Conservation (phyloP, 352 stramenopile species). For the Pythium periplocum region DNA sequence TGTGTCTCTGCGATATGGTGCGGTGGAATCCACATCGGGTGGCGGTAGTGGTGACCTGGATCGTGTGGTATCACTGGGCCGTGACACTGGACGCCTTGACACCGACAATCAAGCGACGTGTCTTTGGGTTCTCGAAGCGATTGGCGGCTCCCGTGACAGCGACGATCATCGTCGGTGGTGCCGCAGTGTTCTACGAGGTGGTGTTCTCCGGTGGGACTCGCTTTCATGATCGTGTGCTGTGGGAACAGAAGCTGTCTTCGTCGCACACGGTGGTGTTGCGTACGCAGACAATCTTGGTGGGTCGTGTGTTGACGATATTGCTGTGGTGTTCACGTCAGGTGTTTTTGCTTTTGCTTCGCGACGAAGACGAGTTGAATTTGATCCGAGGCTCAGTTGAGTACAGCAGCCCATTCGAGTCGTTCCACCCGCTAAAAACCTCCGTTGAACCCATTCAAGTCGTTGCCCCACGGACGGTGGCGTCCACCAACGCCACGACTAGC, state of each 20-base stretch:
- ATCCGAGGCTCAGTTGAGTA: constrained; percentile 8
- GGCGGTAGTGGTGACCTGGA: constrained; percentile 5
- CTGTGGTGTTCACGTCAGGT: constrained; percentile 10
- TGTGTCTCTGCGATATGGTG: constrained; percentile 7
- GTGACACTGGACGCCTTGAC: constrained; percentile 11
- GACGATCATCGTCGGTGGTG: not conserved
- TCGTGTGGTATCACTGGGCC: constrained; percentile 5
- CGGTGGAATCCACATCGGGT: constrained; percentile 2
- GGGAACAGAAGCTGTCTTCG: not conserved
- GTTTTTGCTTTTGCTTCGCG: not conserved
- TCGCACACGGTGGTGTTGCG: constrained; percentile 5
- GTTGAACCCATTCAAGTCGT: too few species aligned
- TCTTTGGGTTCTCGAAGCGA: constrained; percentile 1
- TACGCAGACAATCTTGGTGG: constrained; percentile 7
- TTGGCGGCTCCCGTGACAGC: constrained; percentile 1
- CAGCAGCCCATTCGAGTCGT: constrained; percentile 3
- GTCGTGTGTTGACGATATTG: constrained; percentile 8
- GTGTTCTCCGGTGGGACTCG: constrained; percentile 6
- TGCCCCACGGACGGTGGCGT: too few species aligned
- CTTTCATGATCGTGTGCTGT: constrained; percentile 5
- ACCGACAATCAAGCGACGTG: constrained; percentile 1
- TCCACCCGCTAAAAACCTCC: not conserved
- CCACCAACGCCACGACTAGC: too few species aligned
- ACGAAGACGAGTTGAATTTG: constrained; percentile 10
- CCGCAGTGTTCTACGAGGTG: constrained; percentile 4